These are phyloP conservation scores for Marasmius sp. DNA, from an alignment of 1,284 basidiomycete genomes.

Conservation along the genomic window DNA sequence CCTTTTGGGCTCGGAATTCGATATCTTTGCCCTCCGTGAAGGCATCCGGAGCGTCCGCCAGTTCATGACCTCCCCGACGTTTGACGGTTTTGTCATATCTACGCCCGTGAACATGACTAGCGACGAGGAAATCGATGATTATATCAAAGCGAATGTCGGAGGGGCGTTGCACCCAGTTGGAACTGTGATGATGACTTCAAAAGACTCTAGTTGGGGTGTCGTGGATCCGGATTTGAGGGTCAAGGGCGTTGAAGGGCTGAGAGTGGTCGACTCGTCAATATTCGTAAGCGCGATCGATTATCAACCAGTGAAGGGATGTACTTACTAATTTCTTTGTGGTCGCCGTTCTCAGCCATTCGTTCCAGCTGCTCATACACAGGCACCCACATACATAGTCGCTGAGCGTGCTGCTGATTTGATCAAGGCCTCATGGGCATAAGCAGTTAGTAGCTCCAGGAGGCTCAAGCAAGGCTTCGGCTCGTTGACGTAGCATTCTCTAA, in stretches of 20 bases:
- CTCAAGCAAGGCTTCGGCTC: too few relatives aligned
- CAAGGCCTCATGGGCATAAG: conserved; percentile 2
- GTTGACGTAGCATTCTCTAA: neutral
- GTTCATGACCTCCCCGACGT: conserved; percentile 18
- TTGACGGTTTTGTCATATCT: conserved; percentile 17
- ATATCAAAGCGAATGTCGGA: conserved; percentile 16
- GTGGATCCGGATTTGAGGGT: conserved; percentile 24
- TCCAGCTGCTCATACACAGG: conserved; percentile 13
- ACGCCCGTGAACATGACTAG: conserved; percentile 10
- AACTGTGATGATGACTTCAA: conserved; percentile 22
- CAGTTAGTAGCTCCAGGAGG: neutral
- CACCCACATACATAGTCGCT: conserved; percentile 7
- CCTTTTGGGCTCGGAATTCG: conserved; percentile 17
- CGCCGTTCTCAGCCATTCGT: conserved; percentile 1
- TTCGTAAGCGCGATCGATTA: conserved; percentile 16
- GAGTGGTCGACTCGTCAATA: conserved; percentile 28
- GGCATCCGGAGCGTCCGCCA: conserved; percentile 16
- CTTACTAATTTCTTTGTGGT: neutral
- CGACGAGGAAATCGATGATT: conserved; percentile 21
- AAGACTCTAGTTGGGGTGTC: conserved; percentile 18
- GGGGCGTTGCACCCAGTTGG: conserved; percentile 24
- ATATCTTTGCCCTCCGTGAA: conserved; percentile 18
- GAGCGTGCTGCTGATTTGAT: conserved; percentile 12
- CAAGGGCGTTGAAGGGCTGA: conserved; percentile 23
- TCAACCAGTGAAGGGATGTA: neutral